Base-by-base conservation (phyloP, 208 protist genomes). In the Leishmania mexicana region DNA sequence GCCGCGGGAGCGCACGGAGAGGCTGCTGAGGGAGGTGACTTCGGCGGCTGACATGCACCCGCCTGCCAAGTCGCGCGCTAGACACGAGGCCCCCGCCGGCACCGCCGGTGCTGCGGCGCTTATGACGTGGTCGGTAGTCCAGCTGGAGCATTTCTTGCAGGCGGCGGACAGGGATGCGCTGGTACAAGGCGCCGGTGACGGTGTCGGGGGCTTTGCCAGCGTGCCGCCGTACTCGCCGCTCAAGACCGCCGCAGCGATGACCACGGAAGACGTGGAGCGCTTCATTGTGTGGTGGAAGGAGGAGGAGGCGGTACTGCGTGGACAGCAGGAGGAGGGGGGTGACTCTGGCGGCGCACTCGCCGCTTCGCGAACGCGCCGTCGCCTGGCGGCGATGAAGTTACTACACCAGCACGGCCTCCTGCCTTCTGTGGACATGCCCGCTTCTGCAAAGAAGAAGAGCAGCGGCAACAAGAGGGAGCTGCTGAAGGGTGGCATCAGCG, bases 211-310 rank as follows among this genome's bases (percentile, higher is more conserved):
- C 42, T 35, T 64, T 21, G 49, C 53, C 57, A 85, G 31, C 40
- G 47, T 72, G 75, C n/a, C 75, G 64, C 31, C 65, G 67, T 11
- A 11, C n/a, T 31, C 45, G 45, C 21, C 11, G 54, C 49, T 45
- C 21, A 49, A 58, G 38, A 24, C 54, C 38, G 75, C 75, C 8
- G 38, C 75, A 13, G 53, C 75, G 75, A 57, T 85, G 73, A 82
- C 77, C 28, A 81, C 82, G 19, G 81, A 79, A 2, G 85, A 81
- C 5, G 78, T 91, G 71, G 85, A 79, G 38, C 85, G 82, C 47
- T 85, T 89, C 62, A 77, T 93, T 19, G 64, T 88, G 74, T 80
- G 78, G 78, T 89, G 87, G 81, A 80, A 87, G 81, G 80, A 86
- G 58, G 83, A 90, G 71, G 85, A 83, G 71, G 65, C 45, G 51